These are phyloP conservation scores for Pyropia haitanensis DNA, from an alignment of 23 red algal species.

Conservation along the genomic window DNA sequence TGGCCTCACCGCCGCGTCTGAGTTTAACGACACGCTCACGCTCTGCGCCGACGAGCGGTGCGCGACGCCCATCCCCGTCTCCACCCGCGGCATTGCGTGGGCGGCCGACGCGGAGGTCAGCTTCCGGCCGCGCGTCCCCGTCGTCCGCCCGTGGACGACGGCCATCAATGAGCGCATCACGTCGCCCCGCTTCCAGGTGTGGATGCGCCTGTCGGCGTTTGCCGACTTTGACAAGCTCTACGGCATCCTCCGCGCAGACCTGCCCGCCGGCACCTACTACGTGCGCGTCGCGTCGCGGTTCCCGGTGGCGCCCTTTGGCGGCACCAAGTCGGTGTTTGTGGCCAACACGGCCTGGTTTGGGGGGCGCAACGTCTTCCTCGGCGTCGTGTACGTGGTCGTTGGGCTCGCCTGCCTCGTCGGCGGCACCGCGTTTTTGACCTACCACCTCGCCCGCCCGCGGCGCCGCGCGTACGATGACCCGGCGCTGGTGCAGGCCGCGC, in stretches of 20 bases:
- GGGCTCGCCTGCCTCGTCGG: slow-evolving; percentile 29
- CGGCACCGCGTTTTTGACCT: slow-evolving; percentile 30
- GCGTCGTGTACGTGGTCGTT: slow-evolving; percentile 41
- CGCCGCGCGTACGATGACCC: neutral
- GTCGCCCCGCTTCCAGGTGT: slow-evolving; percentile 48
- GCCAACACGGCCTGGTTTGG: slow-evolving; percentile 69
- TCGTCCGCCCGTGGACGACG: neutral
- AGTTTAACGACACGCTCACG: slow-evolving; percentile 67
- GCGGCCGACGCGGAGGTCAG: slow-evolving; percentile 19
- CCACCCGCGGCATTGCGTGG: slow-evolving; percentile 15
- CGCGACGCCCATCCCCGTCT: neutral
- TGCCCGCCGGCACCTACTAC: slow-evolving; percentile 18
- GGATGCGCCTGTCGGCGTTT: slow-evolving; percentile 69
- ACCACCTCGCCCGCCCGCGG: slow-evolving; percentile 21
- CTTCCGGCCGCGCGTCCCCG: slow-evolving; percentile 13
- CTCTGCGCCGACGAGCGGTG: slow-evolving; percentile 27
- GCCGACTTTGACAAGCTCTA: slow-evolving; percentile 54
- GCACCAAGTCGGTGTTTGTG: slow-evolving; percentile 52
- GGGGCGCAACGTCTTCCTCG: slow-evolving; percentile 43
- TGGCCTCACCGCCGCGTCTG: slow-evolving; percentile 50
- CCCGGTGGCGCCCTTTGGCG: slow-evolving; percentile 35
- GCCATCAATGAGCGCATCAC: slow-evolving; percentile 25
- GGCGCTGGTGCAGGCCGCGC: neutral
- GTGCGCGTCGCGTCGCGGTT: slow-evolving; percentile 38
- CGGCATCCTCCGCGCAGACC: slow-evolving; percentile 34